phyloP scores from a whole-genome alignment of 768 basidiomycete genomes.

The Suillus decipiens region DNA sequence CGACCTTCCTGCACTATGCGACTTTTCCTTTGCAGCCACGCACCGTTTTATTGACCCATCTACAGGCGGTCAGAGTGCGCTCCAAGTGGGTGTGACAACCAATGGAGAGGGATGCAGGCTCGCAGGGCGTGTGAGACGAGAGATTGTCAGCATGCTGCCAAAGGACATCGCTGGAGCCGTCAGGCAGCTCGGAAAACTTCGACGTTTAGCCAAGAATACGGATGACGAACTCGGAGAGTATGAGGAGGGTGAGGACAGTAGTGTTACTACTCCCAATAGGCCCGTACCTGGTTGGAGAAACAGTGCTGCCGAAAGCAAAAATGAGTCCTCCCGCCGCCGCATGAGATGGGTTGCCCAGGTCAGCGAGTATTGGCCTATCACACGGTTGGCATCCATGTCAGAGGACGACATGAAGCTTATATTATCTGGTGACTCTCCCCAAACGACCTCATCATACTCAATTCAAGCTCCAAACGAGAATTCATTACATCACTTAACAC shows the following conservation, averaged over 20 bases:
- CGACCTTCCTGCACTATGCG: slow-evolving; percentile 83
- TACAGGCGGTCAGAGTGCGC: slow-evolving; percentile 46
- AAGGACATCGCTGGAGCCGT: slow-evolving; percentile 75
- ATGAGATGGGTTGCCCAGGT: slow-evolving; percentile 96
- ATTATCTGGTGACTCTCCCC: slow-evolving; percentile 28
- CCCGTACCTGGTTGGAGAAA: slow-evolving; percentile 57
- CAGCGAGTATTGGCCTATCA: slow-evolving; percentile 94
- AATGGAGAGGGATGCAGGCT: slow-evolving; percentile 92
- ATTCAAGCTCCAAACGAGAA: slow-evolving; percentile 31
- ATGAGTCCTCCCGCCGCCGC: slow-evolving; percentile 57
- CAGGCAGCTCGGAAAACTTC: slow-evolving; percentile 67
- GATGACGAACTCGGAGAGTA: slow-evolving; percentile 29
- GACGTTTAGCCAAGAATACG: slow-evolving; percentile 48
- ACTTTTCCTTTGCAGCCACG: slow-evolving; percentile 84
- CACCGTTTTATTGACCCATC: slow-evolving; percentile 72
- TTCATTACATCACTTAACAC: slow-evolving; percentile 32
- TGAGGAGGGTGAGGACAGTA: slow-evolving; percentile 55
- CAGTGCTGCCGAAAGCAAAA: slow-evolving; percentile 35
- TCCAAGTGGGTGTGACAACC: slow-evolving; percentile 85
- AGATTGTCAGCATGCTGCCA: slow-evolving; percentile 77
- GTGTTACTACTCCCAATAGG: slow-evolving; percentile 61
- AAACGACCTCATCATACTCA: slow-evolving; percentile 10
- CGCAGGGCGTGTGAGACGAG: slow-evolving; percentile 74
- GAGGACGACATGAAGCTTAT: slow-evolving; percentile 67
- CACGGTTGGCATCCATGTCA: slow-evolving; percentile 70